Evolutionary conservation across 441 rosid species (phyloP).

Genomic region (Mallotus repandus): DNA sequence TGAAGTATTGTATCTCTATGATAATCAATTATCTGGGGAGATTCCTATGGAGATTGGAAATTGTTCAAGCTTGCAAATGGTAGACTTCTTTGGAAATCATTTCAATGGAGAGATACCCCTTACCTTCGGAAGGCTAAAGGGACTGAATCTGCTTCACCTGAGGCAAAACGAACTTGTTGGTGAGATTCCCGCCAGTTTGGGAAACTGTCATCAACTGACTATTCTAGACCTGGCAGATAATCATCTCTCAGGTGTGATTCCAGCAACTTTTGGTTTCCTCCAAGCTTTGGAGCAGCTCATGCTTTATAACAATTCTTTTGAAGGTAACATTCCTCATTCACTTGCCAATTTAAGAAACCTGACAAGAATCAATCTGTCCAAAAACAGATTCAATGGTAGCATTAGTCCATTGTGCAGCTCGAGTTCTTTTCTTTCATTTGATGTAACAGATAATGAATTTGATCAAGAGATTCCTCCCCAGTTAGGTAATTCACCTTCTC

Average conservation of each 20-base stretch:
- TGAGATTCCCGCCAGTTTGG: slow-evolving; percentile 59
- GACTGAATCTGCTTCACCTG: slow-evolving; percentile 58
- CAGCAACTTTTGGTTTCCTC: slow-evolving; percentile 51
- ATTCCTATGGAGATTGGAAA: slow-evolving; percentile 83
- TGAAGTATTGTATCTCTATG: slow-evolving; percentile 64
- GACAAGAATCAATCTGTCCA: slow-evolving; percentile 71
- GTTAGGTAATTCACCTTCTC: slow-evolving; percentile 64
- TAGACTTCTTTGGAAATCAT: slow-evolving; percentile 71
- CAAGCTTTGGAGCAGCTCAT: slow-evolving; percentile 56
- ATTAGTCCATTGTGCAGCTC: slow-evolving; percentile 64
- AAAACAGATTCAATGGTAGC: slow-evolving; percentile 64
- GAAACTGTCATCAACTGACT: slow-evolving; percentile 57
- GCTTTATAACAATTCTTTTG: slow-evolving; percentile 87
- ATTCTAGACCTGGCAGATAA: slow-evolving; percentile 88
- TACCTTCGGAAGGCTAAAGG: slow-evolving; percentile 54
- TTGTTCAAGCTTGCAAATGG: slow-evolving; percentile 66
- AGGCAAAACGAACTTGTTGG: slow-evolving; percentile 79
- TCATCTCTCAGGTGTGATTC: slow-evolving; percentile 58
- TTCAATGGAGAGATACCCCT: slow-evolving; percentile 64
- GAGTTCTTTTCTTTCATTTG: slow-evolving; percentile 63
- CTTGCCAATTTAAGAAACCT: slow-evolving; percentile 55
- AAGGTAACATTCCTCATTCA: slow-evolving; percentile 61
- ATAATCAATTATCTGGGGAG: slow-evolving; percentile 60
- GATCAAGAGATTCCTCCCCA: slow-evolving; percentile 57
- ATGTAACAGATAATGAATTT: slow-evolving; percentile 67